Percentiles rank a stretch among this genome's conserved stretches.
phyloP scores from a whole-genome alignment of 73 alveolate species.

The Paramecium bursaria region DNA sequence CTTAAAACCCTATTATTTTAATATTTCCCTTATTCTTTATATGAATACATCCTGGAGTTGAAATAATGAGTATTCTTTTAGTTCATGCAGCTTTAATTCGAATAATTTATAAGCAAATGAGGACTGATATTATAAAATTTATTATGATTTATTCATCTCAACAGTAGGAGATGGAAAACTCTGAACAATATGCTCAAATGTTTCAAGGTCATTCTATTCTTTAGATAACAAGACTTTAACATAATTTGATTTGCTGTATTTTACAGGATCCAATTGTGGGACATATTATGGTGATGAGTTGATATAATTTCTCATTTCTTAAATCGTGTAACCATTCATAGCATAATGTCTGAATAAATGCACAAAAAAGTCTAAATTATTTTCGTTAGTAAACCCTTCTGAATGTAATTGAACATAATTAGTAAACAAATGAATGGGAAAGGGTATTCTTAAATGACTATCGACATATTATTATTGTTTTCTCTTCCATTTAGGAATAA shows the following conservation, averaged over 20 bases:
- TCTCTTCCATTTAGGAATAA: slow-evolving; percentile 32
- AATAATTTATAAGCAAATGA: slow-evolving; percentile 29
- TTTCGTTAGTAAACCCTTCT: slow-evolving; percentile 27
- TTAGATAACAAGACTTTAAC: slow-evolving; percentile 13
- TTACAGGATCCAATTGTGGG: background rate
- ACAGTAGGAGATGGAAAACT: background rate
- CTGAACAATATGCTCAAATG: slow-evolving; percentile 4
- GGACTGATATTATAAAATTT: slow-evolving; percentile 5
- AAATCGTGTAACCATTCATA: slow-evolving; percentile 16
- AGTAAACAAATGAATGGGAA: slow-evolving; percentile 10
- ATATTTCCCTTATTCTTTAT: slow-evolving; percentile 11
- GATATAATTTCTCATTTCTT: slow-evolving; percentile 12
- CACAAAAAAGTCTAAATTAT: slow-evolving; percentile 33
- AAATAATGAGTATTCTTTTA: slow-evolving; percentile 24
- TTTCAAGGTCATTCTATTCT: slow-evolving; percentile 18
- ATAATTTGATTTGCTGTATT: slow-evolving; percentile 19
- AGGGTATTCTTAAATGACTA: background rate
- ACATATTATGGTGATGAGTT: background rate
- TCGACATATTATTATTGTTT: slow-evolving; percentile 15
- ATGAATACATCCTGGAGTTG: slow-evolving; percentile 45
- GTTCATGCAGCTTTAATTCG: slow-evolving; percentile 11
- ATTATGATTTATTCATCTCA: too few species aligned
- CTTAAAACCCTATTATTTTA: background rate
- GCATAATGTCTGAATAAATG: slow-evolving; percentile 46
- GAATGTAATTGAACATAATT: slow-evolving; percentile 18